These are phyloP conservation scores for Coprinellus micaceus DNA, from an alignment of 768 basidiomycete species.

Conservation along the genomic window DNA sequence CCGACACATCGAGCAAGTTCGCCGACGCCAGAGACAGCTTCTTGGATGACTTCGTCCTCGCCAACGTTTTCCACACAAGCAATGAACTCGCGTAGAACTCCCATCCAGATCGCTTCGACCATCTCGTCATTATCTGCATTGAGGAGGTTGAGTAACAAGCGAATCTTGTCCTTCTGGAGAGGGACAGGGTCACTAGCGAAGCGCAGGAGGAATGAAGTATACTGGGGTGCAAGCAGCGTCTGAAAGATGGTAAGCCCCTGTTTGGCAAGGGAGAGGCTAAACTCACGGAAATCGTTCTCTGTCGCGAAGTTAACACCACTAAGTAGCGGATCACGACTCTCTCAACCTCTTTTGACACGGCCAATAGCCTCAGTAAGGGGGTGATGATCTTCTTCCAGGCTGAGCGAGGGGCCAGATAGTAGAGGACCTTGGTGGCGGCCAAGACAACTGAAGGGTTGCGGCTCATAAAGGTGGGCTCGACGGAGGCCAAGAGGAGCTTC, in stretches of 20 bases:
- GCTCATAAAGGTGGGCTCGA: constrained; percentile 79
- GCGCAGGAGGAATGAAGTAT: constrained; percentile 66
- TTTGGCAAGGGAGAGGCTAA: background rate
- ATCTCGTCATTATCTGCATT: background rate
- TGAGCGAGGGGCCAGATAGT: constrained; percentile 64
- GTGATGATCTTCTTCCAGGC: constrained; percentile 54
- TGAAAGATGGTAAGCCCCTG: constrained; percentile 21
- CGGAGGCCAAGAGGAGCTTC: constrained; percentile 63
- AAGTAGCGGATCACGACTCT: constrained; percentile 74
- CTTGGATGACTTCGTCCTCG: constrained; percentile 66
- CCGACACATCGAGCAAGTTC: constrained; percentile 2
- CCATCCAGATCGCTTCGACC: constrained; percentile 51
- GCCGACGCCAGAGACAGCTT: constrained; percentile 77
- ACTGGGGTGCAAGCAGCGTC: constrained; percentile 62
- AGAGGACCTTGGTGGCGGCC: constrained; percentile 68
- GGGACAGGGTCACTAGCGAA: constrained; percentile 55
- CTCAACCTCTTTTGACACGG: constrained; percentile 66
- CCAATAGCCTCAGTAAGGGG: constrained; percentile 73
- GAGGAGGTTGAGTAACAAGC: constrained; percentile 63
- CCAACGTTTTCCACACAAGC: constrained; percentile 72
- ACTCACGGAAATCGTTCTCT: constrained; percentile 58
- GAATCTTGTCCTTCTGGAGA: constrained; percentile 74
- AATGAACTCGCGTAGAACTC: constrained; percentile 78
- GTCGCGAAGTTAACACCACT: constrained; percentile 47
- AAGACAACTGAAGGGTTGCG: constrained; percentile 87